These are phyloP conservation scores for Pichia sp. DNA, from an alignment of 1,139 yeast species.

Conservation along the genomic window DNA sequence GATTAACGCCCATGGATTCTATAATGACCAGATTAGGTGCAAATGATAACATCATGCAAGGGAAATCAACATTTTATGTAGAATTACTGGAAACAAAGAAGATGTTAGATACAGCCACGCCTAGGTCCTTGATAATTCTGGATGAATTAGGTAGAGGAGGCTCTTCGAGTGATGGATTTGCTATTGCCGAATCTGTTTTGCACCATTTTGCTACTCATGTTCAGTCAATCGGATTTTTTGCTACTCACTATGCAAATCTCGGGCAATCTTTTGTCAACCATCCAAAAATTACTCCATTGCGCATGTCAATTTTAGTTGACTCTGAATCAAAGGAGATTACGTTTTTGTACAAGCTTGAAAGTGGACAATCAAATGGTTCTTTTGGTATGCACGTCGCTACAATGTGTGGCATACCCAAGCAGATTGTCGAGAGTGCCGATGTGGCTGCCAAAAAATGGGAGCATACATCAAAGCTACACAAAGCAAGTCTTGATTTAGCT, in stretches of 20 bases:
- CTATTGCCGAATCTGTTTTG: constrained; percentile 92
- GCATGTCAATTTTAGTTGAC: constrained; percentile 90
- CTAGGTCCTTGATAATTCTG: constrained; percentile 73
- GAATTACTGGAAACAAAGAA: constrained; percentile 92
- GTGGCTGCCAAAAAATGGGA: constrained; percentile 78
- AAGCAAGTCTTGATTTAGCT: constrained; percentile 18
- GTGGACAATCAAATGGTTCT: constrained; percentile 89
- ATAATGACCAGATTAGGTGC: constrained; percentile 98
- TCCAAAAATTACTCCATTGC: constrained; percentile 73
- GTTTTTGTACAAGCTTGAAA: constrained; percentile 78
- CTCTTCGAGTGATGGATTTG: constrained; percentile 93
- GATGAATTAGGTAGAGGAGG: constrained; percentile 99
- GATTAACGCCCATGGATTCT: constrained; percentile 77
- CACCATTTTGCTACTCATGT: constrained; percentile 89
- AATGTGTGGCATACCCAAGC: constrained; percentile 87
- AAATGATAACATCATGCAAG: constrained; percentile 94
- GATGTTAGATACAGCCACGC: constrained; percentile 79
- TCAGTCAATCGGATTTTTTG: constrained; percentile 90
- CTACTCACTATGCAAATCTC: constrained; percentile 90
- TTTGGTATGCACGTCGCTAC: constrained; percentile 98
- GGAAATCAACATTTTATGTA: constrained; percentile 92
- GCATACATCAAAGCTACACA: constrained; percentile 66
- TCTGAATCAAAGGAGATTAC: constrained; percentile 77
- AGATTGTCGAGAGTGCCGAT: constrained; percentile 77
- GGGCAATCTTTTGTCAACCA: constrained; percentile 73